These are phyloP conservation scores for Aureobasidium sp. DNA, from an alignment of 2,329 filamentous ascomycete species.

Conservation along the genomic window DNA sequence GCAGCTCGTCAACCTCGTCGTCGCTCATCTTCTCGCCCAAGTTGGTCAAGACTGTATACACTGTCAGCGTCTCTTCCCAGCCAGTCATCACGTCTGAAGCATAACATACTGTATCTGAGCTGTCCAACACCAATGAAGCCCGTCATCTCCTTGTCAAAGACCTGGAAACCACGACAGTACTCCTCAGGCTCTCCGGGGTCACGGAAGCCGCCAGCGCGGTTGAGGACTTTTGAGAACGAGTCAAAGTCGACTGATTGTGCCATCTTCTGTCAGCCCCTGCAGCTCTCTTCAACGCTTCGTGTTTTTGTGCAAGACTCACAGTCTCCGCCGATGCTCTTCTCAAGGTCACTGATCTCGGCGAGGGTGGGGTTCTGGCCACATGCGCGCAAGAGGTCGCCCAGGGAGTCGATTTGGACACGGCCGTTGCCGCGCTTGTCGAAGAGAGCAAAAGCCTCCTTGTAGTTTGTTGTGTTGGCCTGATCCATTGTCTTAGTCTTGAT, in stretches of 20 bases:
- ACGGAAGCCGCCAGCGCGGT: slow-evolving; percentile 95
- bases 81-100: slow-evolving; percentile 10
- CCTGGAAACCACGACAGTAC: slow-evolving; percentile 97
- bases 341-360: slow-evolving; percentile 83
- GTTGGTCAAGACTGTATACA: slow-evolving; percentile 69
- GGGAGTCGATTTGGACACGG: slow-evolving; percentile 75
- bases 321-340: slow-evolving; percentile 81
- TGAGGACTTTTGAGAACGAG: slow-evolving; percentile 91
- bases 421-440: slow-evolving; percentile 99
- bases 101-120: slow-evolving; percentile 67
- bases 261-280: not conserved
- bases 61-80: not conserved
- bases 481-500: slow-evolving; percentile 17
- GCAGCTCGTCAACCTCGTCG: slow-evolving; percentile 95
- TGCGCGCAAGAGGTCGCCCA: slow-evolving; percentile 90
- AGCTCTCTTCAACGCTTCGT: not conserved
- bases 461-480: slow-evolving; percentile 87
- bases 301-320: slow-evolving; percentile 59
- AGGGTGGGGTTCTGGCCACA: slow-evolving; percentile 98
- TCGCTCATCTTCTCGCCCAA: slow-evolving; percentile 99
- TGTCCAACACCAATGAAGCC: slow-evolving; percentile 97
- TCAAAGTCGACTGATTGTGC: slow-evolving; percentile 85
- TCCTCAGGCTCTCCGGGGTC: slow-evolving; percentile 96
- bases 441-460: slow-evolving; percentile 99
- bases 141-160: slow-evolving; percentile 98